Base-by-base conservation (phyloP, 2,329 filamentous ascomycete species). In the Pestalotiopsis sp. region DNA sequence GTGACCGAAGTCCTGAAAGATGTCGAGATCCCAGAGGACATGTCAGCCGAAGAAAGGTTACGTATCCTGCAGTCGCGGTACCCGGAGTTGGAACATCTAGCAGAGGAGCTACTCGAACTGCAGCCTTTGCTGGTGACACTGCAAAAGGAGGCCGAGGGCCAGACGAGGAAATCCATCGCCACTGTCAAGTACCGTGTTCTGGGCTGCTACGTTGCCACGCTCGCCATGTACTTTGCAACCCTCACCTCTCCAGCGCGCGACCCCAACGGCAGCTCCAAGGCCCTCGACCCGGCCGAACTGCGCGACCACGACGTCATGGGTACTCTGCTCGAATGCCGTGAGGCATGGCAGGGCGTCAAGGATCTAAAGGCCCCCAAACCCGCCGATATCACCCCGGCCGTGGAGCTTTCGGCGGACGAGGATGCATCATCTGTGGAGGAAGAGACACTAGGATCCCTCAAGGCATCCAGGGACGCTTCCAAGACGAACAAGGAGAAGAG, bases 141-240 rank as follows among this genome's bases (percentile, higher is more conserved):
- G 60, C 88, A 90, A 63, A 83, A 87, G 64, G 84, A 87, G 38
- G 89, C 90, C 1, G 84, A 89, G 66, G 82, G 81, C 6, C 85
- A 84, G 74, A 79, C 81, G 12, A 82, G 78, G 69, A 85, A 82
- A 68, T 88, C 89, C 2, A 79, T 91, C n/a, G 83, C 88, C 25
- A 84, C 90, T 9, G 85, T 93, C 69, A 96, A 95, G 78, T 91
- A 92, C 77, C 91, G 93, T 79, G 90, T 95, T 12, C 84, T 97
- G 52, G 91, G 93, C 4, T 93, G 94, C 69, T 98, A 99, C 77
- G 85, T 98, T 27, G 94, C 93, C 58, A 88, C 93, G 1, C 85
- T 99, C 73, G 91, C 93, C 63, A 95, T 97, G 89, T 99, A 99
- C 80, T 97, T 99, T 79, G 93, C 95, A 49, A 88, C 98, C 45